These are phyloP conservation scores for Fraxinus greggii DNA, from an alignment of 305 asterid genomes.

Conservation along the genomic window DNA sequence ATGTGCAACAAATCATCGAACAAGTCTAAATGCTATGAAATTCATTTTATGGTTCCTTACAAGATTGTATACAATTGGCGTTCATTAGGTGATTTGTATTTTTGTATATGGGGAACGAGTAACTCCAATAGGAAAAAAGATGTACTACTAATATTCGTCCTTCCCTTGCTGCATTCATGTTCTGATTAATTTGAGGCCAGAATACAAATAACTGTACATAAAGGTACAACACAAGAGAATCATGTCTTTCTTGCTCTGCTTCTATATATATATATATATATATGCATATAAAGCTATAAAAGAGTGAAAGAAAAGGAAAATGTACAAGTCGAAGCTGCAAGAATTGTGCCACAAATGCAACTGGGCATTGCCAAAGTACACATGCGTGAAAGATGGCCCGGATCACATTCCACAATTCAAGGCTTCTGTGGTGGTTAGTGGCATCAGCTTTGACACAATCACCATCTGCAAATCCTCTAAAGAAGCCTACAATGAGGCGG, in stretches of 20 bases:
- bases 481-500: conserved; percentile 50
- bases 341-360: conserved; percentile 42
- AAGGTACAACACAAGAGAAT: conserved; percentile 10
- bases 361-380: conserved; percentile 46
- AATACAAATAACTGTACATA: not conserved
- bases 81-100: too few species aligned
- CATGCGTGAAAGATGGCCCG: conserved; percentile 40
- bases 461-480: conserved; percentile 40
- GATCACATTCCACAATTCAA: conserved; percentile 51
- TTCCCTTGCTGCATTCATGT: not conserved
- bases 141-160: not conserved
- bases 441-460: conserved; percentile 36
- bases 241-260: conserved; percentile 8
- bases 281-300: not conserved
- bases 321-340: conserved; percentile 57
- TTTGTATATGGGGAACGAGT: too few species aligned
- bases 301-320: conserved; percentile 12
- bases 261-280: not conserved
- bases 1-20: too few species aligned
- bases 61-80: too few species aligned
- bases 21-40: too few species aligned
- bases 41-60: too few species aligned
- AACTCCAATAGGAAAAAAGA: not conserved
- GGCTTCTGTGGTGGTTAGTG: conserved; percentile 50
- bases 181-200: not conserved